Evolutionary conservation across 176 grass and related monocot genomes (phyloP), one percentile per base, ranked within the genome.

Genomic region (Alopecurus myosuroides): DNA sequence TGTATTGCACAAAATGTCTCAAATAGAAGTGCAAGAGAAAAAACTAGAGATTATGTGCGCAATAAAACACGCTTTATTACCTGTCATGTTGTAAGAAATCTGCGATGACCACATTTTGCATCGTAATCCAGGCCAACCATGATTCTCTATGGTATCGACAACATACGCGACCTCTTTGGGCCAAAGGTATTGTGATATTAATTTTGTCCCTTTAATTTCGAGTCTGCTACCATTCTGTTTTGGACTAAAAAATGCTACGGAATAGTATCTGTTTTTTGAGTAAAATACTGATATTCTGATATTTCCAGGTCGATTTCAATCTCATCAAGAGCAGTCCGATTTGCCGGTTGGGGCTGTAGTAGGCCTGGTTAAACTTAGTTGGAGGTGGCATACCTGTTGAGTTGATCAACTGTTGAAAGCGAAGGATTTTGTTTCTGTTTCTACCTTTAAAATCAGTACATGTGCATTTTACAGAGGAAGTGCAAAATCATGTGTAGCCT

Each of bases 151-250:
- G 90, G 90, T 11, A 88, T 96, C 51, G 89, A 95, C 81, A 96
- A 96, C 67, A 99, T 99, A 15, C 68, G 91, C 44, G 90, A 94
- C 63, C 93, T 99, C 86, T 99, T 99, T 84, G 97, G 97, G 17
- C 91, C 97, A 12, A 96, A 96, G 97, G 97, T 99, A 93, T 23
- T 55, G 2, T 61, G 42, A 11, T 56, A 37, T 63, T 28, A 82
- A 31, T 3, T 66, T 28, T 62, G 13, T 58, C 45, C 42, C 19
- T 62, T 23, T 48, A 82, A 45, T 18, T 30, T 10, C 2, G 67
- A 62, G n/a, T 71, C 1, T 74, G 12, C 42, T 44, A 44, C 1
- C 13, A 44, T 44, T 44, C 42, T 11, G 10, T 44, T 44, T 44
- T 44, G 3, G 11, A 13, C 2, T 13, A 12, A 44, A 40, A 44